These are phyloP conservation scores for Neonectria coccinea DNA, from an alignment of 2,329 filamentous ascomycete genomes.

Conservation along the genomic window DNA sequence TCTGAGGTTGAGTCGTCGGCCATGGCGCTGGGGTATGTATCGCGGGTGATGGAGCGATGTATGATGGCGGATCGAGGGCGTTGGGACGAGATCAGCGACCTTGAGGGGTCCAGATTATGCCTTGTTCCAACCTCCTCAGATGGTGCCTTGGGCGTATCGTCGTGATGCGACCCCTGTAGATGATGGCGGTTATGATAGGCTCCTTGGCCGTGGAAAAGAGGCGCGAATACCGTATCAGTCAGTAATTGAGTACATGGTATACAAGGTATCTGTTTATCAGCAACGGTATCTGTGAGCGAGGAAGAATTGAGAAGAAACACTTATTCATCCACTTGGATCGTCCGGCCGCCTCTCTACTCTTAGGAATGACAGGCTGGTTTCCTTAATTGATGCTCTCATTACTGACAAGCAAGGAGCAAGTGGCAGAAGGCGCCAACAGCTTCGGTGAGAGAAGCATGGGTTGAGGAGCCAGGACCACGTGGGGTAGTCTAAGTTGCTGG, in stretches of 20 bases:
- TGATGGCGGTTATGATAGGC: conserved; percentile 36
- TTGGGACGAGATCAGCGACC: conserved; percentile 1
- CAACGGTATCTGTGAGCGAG: not conserved
- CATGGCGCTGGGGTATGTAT: conserved; percentile 22
- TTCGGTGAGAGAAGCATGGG: conserved; percentile 23
- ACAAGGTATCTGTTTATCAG: not conserved
- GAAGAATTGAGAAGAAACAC: not conserved
- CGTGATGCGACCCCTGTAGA: conserved; percentile 39
- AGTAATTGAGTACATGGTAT: not conserved
- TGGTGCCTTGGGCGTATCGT: conserved; percentile 29
- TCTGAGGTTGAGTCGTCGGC: conserved; percentile 32
- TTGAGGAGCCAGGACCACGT: conserved; percentile 21
- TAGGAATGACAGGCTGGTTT: not conserved
- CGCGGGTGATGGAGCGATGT: not conserved
- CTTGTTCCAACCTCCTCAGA: conserved; percentile 14
- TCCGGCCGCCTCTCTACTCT: not conserved
- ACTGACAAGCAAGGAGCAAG: not conserved
- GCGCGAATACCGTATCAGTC: conserved; percentile 6
- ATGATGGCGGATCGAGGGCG: conserved; percentile 4
- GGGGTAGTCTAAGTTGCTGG: conserved; percentile 18
- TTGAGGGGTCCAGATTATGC: conserved; percentile 15
- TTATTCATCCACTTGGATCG: not conserved
- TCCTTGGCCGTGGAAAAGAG: conserved; percentile 25
- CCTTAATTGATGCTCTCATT: not conserved
- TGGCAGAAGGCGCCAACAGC: not conserved